phyloP scores from a whole-genome alignment of 1,139 yeast species.

The Kluyveromyces sp. region DNA sequence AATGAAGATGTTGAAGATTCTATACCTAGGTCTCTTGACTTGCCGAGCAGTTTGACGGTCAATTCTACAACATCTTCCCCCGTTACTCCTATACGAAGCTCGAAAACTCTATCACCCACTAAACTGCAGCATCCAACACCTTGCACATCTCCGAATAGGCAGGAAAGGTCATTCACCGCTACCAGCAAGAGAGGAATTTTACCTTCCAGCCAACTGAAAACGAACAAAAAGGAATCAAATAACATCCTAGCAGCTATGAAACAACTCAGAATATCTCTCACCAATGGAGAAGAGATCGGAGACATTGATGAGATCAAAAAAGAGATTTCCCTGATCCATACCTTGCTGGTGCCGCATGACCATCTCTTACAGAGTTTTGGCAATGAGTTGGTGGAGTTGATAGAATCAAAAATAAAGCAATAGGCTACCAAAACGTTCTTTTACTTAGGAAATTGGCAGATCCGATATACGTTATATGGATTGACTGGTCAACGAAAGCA shows the following conservation, averaged over 20 bases:
- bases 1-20: not conserved
- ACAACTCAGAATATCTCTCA: not conserved
- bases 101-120: conserved; percentile 2
- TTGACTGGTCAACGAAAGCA: no score
- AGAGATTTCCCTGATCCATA: conserved; percentile 5
- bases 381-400: conserved; percentile 4
- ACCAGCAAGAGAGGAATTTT: not conserved
- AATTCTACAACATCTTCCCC: not conserved
- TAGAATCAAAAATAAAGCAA: not conserved
- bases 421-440: no score
- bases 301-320: conserved; percentile 2
- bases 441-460: no score
- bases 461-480: not conserved
- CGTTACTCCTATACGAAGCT: not conserved
- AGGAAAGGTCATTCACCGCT: not conserved
- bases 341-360: conserved; percentile 7
- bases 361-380: conserved; percentile 7
- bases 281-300: conserved; percentile 1
- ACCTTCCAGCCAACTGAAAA: not conserved
- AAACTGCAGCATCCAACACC: conserved; percentile 6
- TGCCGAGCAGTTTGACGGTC: not conserved
- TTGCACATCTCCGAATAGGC: not conserved
- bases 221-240: not conserved
- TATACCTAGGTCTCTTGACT: not conserved
- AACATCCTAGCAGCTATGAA: not conserved